Conservation (phyloP, 352 stramenopile species). For the Phytophthora sp. region DNA sequence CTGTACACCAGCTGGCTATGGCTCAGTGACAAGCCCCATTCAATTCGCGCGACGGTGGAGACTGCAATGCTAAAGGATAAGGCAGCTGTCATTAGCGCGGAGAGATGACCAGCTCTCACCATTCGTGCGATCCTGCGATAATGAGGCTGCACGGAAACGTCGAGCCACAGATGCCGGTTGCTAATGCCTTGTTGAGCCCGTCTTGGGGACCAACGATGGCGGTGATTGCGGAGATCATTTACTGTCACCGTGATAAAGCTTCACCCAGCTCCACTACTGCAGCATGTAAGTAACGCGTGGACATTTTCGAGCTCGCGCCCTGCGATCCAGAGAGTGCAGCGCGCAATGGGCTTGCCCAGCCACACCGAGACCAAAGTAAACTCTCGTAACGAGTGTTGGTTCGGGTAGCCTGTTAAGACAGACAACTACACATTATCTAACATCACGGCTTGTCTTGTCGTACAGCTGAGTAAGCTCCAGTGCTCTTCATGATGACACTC, state of each 20-base stretch:
- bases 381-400: no score
- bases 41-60: neutral
- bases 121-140: conserved; percentile 18
- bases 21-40: conserved; percentile 5
- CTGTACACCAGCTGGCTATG: conserved; percentile 15
- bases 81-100: conserved; percentile 15
- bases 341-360: no score
- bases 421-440: no score
- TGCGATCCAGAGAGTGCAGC: no score
- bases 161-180: conserved; percentile 7
- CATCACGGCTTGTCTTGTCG: no score
- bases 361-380: no score
- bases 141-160: conserved; percentile 1
- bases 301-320: conserved; percentile 9
- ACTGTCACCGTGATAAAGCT: neutral
- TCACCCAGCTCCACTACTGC: neutral
- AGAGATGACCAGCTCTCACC: conserved; percentile 13
- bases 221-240: neutral
- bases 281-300: conserved; percentile 11
- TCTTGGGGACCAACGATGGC: conserved; percentile 4
- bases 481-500: no score
- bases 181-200: neutral
- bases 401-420: no score
- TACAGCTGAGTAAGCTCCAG: no score
- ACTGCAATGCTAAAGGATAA: conserved; percentile 19